Evolutionary conservation across 495 filamentous ascomycete species (phyloP).

Genomic region (Xylaria grammica): DNA sequence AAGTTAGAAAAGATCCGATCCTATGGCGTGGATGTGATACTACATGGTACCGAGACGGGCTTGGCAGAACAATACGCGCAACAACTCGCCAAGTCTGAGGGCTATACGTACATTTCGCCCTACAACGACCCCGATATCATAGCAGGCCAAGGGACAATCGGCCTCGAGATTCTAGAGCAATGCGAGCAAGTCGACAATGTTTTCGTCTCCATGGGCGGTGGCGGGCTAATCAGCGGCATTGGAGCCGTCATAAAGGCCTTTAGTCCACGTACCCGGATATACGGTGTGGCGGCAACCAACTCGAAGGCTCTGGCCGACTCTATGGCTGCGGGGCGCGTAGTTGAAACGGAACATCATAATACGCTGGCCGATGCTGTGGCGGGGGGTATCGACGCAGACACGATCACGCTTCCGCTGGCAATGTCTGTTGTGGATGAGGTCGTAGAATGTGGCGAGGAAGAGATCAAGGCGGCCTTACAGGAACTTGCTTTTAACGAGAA

Average conservation of each 20-base stretch:
- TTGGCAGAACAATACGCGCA: background rate
- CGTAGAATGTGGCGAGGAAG: background rate
- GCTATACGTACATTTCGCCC: background rate
- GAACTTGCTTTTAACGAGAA: background rate
- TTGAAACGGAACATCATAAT: background rate
- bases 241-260: background rate
- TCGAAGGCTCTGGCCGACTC: background rate
- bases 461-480: background rate
- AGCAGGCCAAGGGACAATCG: constrained; percentile 2
- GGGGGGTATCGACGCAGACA: background rate
- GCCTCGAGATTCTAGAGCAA: background rate
- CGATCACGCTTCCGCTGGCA: background rate
- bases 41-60: background rate
- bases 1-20: background rate
- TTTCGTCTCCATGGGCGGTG: constrained; percentile 1
- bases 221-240: constrained; percentile 1
- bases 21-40: background rate
- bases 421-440: background rate
- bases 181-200: background rate
- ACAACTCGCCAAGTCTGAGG: background rate
- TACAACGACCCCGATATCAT: constrained; percentile 2
- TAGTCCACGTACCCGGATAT: background rate
- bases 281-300: background rate
- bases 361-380: background rate
- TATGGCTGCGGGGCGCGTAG: background rate